Conservation (phyloP, 306 rosid genomes). For the Dryas octopetala region DNA sequence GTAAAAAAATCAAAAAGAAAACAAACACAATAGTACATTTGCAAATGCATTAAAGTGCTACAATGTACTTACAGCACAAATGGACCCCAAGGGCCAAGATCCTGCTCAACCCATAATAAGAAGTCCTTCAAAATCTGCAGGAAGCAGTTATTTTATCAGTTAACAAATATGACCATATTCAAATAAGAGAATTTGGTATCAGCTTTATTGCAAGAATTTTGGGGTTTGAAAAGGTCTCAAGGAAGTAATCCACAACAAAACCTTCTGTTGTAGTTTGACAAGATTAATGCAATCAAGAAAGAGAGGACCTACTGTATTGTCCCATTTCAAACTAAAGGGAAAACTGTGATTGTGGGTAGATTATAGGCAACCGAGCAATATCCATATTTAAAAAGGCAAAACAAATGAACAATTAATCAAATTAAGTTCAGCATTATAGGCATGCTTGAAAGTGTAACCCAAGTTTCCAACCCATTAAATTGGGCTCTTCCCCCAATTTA, state of each 20-base stretch:
- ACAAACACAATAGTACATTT: not conserved
- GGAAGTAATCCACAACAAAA: not conserved
- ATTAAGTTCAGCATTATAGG: not conserved
- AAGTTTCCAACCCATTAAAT: not conserved
- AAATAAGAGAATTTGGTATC: not conserved
- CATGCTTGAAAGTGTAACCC: not conserved
- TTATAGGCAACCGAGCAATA: not conserved
- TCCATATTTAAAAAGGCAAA: not conserved
- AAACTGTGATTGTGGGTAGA: not conserved
- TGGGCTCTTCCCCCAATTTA: not conserved
- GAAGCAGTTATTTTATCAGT: constrained; percentile 6
- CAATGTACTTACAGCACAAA: constrained; percentile 68
- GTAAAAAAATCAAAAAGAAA: too few relatives aligned
- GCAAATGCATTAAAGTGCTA: not conserved
- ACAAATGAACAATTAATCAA: not conserved
- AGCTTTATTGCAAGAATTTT: not conserved
- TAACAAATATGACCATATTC: not conserved
- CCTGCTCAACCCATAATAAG: constrained; percentile 79
- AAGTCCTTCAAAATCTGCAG: constrained; percentile 72
- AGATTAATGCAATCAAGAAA: not conserved
- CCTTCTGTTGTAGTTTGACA: not conserved
- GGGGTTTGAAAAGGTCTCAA: not conserved
- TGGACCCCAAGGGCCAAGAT: constrained; percentile 98
- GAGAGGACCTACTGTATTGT: not conserved
- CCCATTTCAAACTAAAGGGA: not conserved